Evolutionary conservation across 768 basidiomycete genomes (phyloP).

Genomic region (Sarcomyxa edulis): DNA sequence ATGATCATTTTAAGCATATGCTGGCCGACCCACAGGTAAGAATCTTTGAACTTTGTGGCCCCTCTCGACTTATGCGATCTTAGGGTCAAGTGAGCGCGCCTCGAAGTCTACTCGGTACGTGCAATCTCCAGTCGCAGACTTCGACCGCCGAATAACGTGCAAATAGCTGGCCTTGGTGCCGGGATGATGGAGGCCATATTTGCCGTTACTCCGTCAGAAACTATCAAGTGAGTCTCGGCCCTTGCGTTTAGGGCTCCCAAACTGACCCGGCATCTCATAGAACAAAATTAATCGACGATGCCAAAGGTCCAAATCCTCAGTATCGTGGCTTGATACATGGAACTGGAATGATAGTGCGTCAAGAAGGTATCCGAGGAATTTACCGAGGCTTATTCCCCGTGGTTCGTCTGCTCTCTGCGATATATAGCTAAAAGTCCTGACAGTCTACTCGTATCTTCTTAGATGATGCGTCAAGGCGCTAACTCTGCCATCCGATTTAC

Average conservation of each 20-base stretch:
- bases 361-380: slow-evolving; percentile 81
- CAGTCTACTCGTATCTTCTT: slow-evolving; percentile 2
- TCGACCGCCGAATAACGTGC: neutral
- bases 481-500: slow-evolving; percentile 97
- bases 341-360: slow-evolving; percentile 67
- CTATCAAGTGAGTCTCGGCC: slow-evolving; percentile 76
- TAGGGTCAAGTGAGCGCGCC: slow-evolving; percentile 91
- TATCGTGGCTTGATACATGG: slow-evolving; percentile 89
- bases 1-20: slow-evolving; percentile 85
- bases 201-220: slow-evolving; percentile 96
- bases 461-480: slow-evolving; percentile 98
- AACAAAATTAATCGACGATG: slow-evolving; percentile 95
- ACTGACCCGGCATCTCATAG: slow-evolving; percentile 33
- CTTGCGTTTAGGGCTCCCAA: neutral
- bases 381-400: slow-evolving; percentile 94
- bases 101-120: slow-evolving; percentile 70
- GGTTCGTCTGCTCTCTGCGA: slow-evolving; percentile 39
- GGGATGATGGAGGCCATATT: slow-evolving; percentile 91
- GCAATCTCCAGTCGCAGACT: neutral
- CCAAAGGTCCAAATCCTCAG: slow-evolving; percentile 77
- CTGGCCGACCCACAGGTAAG: slow-evolving; percentile 78
- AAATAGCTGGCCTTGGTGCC: slow-evolving; percentile 73
- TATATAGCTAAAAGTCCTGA: no score
- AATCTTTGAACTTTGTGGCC: slow-evolving; percentile 16
- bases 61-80: slow-evolving; percentile 2